Evolutionary conservation across 23 red algal species (phyloP).

Genomic region (Gracilariopsis chorda): DNA sequence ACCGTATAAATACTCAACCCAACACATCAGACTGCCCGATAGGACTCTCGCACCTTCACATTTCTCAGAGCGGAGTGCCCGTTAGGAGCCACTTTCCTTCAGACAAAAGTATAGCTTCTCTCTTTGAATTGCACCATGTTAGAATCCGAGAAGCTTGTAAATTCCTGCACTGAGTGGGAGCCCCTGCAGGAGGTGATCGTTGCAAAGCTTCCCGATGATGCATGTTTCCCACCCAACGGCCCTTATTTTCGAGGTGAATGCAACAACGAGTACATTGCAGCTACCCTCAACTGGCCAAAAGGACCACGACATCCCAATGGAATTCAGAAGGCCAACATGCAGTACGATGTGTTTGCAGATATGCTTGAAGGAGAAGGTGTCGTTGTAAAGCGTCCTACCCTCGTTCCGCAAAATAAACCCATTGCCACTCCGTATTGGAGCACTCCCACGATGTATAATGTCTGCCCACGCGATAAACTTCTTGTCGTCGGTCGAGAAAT

Average conservation of each 20-base stretch:
- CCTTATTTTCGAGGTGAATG: conserved; percentile 21
- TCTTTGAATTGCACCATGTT: background rate
- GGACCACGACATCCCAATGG: conserved; percentile 16
- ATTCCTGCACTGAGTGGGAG: conserved; percentile 37
- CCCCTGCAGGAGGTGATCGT: conserved; percentile 22
- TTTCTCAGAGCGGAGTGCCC: too few species aligned
- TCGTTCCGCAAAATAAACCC: background rate
- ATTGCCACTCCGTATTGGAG: conserved; percentile 17
- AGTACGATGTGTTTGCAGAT: conserved; percentile 12
- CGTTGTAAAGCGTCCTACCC: background rate
- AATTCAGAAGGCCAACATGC: background rate
- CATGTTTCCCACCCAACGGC: conserved; percentile 28
- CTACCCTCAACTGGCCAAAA: conserved; percentile 13
- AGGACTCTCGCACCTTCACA: too few species aligned
- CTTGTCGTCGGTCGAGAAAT: conserved; percentile 19
- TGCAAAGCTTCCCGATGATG: conserved; percentile 24
- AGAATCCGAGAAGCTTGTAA: background rate
- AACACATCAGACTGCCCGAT: too few species aligned
- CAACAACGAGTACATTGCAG: conserved; percentile 34
- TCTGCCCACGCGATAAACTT: conserved; percentile 39
- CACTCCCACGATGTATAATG: conserved; percentile 11
- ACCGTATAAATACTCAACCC: too few species aligned
- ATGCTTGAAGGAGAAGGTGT: conserved; percentile 38
- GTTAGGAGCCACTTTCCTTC: too few species aligned
- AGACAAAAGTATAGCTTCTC: too few species aligned